phyloP scores from a whole-genome alignment of 2,329 filamentous ascomycete species.

The Monosporascus ibericus region DNA sequence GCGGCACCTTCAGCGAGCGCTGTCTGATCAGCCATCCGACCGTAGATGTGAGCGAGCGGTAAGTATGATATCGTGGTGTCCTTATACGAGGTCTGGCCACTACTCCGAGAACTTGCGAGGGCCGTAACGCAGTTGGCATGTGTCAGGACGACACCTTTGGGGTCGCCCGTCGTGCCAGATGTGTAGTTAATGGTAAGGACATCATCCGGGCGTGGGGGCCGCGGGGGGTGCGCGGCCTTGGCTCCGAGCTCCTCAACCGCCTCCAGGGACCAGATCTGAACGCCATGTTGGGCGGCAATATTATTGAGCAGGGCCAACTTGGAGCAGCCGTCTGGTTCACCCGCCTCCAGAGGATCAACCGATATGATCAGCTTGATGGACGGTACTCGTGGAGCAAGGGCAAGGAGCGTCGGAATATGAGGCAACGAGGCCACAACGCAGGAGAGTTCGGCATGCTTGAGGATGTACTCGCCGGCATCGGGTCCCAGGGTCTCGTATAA shows the following conservation, averaged over 20 bases:
- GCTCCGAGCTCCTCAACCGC: conserved; percentile 79
- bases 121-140: conserved; percentile 77
- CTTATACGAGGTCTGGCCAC: conserved; percentile 40
- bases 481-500: conserved; percentile 94
- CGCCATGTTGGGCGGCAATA: conserved; percentile 66
- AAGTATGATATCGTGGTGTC: conserved; percentile 80
- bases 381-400: conserved; percentile 70
- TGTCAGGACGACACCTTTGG: conserved; percentile 78
- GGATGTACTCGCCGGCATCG: conserved; percentile 88
- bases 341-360: conserved; percentile 74
- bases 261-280: conserved; percentile 71
- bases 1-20: conserved; percentile 64
- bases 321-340: conserved; percentile 69
- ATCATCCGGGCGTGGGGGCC: conserved; percentile 67
- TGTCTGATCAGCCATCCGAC: conserved; percentile 74
- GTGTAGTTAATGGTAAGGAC: conserved; percentile 89
- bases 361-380: conserved; percentile 82
- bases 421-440: conserved; percentile 74
- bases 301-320: conserved; percentile 74
- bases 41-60: conserved; percentile 90
- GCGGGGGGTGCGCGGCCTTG: conserved; percentile 61
- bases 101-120: conserved; percentile 53
- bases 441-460: conserved; percentile 76
- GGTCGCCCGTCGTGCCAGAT: conserved; percentile 75
- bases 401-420: conserved; percentile 76